Evolutionary conservation across 257 asterid species (phyloP), one percentile per base, ranked within the genome.

Genomic region (Linderniella brevidens): DNA sequence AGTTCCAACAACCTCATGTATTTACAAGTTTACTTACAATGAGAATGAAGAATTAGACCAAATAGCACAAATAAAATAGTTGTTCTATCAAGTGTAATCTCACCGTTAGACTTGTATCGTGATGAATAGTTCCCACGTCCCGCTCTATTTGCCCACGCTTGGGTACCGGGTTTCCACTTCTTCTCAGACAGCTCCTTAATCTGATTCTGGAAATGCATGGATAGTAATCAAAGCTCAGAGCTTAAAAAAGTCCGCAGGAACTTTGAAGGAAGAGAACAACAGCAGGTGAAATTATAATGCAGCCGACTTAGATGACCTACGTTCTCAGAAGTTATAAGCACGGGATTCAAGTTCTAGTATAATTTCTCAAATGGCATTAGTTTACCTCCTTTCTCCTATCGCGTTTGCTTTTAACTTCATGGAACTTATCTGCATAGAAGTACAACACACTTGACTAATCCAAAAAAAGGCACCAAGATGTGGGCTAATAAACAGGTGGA

Each of bases 341-440:
- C 13, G 43, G 43, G 43, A 39, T 39, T 2, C 13, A 11, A 10
- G 13, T 3, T 39, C 1, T 3, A 13, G 43, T 39, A 39, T 39
- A 3, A 39, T 1, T 10, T 39, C 6, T 12, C 53, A 53, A 17
- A 35, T 12, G n/a, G 39, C 37, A 10, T 13, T n/a, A n/a, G n/a
- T n/a, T n/a, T 71, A 78, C 90, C 90, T 68, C 81, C 58, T 72
- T 78, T 57, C 60, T 78, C 42, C 73, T 66, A 53, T 72, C 84
- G 41, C 80, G 80, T 64, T 75, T 78, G 58, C 80, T 71, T 55
- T 65, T 71, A 15, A 74, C 90, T 62, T 78, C 84, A 18, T 78
- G 90, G 49, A 78, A 78, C 17, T 80, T 58, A 53, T 75, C 90
- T 78, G 79, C 65, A 46, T 40, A 52, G 48, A 48, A 52, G 64